Evolutionary conservation across 2,329 filamentous ascomycete genomes (phyloP).

Genomic region (Talaromyces islandicus): DNA sequence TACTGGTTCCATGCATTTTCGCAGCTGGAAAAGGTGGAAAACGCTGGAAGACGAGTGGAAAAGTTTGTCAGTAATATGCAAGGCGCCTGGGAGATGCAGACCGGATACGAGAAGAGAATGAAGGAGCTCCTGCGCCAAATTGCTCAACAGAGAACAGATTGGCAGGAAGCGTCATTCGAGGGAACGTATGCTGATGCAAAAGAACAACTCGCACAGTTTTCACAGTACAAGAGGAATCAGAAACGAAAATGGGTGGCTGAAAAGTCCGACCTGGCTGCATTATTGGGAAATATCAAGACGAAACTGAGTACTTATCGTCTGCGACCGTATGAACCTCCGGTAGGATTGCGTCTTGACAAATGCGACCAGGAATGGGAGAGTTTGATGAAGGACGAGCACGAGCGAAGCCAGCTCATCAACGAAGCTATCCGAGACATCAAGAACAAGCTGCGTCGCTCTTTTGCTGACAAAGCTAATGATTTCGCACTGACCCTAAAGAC

Average conservation of each 20-base stretch:
- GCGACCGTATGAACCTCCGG: slow-evolving; percentile 82
- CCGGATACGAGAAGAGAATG: slow-evolving; percentile 89
- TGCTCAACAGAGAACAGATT: slow-evolving; percentile 63
- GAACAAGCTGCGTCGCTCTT: slow-evolving; percentile 82
- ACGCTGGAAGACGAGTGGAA: slow-evolving; percentile 89
- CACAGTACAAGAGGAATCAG: slow-evolving; percentile 80
- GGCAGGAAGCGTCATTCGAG: slow-evolving; percentile 76
- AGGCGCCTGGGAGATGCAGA: slow-evolving; percentile 99
- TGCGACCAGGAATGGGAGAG: slow-evolving; percentile 77
- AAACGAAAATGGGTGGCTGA: slow-evolving; percentile 97
- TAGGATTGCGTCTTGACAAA: slow-evolving; percentile 72
- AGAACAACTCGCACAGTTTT: slow-evolving; percentile 73
- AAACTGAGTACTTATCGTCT: slow-evolving; percentile 93
- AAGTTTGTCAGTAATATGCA: slow-evolving; percentile 99
- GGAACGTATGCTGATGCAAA: slow-evolving; percentile 93
- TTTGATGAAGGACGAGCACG: slow-evolving; percentile 78
- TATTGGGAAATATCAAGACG: slow-evolving; percentile 97
- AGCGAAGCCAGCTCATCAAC: slow-evolving; percentile 87
- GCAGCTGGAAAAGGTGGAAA: slow-evolving; percentile 97
- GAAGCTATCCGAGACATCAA: slow-evolving; percentile 99
- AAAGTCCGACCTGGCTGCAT: slow-evolving; percentile 87
- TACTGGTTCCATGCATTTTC: slow-evolving; percentile 99
- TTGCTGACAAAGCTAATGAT: slow-evolving; percentile 97
- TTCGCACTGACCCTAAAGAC: slow-evolving; percentile 94
- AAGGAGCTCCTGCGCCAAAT: slow-evolving; percentile 71